Evolutionary conservation across 2,329 filamentous ascomycete genomes (phyloP).

Genomic region (Cylindrodendrum hubeiense): DNA sequence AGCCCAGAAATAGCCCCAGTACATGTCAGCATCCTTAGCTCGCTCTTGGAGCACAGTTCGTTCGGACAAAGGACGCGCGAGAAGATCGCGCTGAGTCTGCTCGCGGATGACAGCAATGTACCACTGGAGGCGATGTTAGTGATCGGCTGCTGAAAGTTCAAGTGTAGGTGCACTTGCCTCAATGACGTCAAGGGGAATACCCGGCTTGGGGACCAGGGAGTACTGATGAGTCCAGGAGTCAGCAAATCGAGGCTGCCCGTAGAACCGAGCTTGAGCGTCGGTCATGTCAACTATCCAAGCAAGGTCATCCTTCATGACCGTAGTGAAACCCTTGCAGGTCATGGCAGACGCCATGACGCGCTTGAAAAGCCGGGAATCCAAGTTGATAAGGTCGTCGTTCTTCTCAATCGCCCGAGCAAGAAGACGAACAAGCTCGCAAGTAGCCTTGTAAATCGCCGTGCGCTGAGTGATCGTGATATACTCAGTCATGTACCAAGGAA

Average conservation of each 20-base stretch:
- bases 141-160: neutral
- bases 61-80: slow-evolving; percentile 55
- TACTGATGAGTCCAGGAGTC: slow-evolving; percentile 65
- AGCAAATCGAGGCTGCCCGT: slow-evolving; percentile 62
- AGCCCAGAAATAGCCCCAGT: slow-evolving; percentile 67
- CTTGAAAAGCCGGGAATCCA: slow-evolving; percentile 66
- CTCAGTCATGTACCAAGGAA: slow-evolving; percentile 71
- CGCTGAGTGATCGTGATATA: slow-evolving; percentile 70
- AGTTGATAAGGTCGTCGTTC: slow-evolving; percentile 54
- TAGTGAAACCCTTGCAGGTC: slow-evolving; percentile 71
- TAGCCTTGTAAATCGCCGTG: slow-evolving; percentile 63
- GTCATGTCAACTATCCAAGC: slow-evolving; percentile 55
- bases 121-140: slow-evolving; percentile 56
- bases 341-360: slow-evolving; percentile 66
- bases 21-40: slow-evolving; percentile 52
- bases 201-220: slow-evolving; percentile 62
- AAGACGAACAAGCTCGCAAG: slow-evolving; percentile 60
- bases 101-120: slow-evolving; percentile 69
- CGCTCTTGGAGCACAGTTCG: slow-evolving; percentile 53
- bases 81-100: slow-evolving; percentile 59
- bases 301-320: slow-evolving; percentile 72
- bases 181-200: slow-evolving; percentile 63
- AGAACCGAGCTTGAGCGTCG: slow-evolving; percentile 51
- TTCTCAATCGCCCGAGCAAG: slow-evolving; percentile 58
- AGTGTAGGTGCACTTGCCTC: slow-evolving; percentile 58